Conservation (phyloP, 495 filamentous ascomycete species). For the Echria macrotheca region DNA sequence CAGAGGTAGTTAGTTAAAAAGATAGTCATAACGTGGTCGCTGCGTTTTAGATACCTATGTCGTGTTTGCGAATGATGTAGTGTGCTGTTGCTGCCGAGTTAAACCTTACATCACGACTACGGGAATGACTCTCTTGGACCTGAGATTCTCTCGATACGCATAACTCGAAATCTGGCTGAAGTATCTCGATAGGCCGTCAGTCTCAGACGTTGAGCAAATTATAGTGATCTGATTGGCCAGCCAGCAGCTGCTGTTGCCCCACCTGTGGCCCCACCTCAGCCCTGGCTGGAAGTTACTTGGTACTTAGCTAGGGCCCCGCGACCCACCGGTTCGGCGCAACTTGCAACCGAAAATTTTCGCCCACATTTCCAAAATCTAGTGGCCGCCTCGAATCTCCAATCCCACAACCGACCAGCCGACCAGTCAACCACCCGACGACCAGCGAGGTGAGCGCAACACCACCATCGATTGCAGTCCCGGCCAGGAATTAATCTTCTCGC, state of each 20-base stretch:
- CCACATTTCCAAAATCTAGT: constrained; percentile 31
- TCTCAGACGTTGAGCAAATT: no score
- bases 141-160: no score
- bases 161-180: no score
- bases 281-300: neutral
- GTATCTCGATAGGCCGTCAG: no score
- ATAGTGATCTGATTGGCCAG: neutral
- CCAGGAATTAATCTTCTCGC: constrained; percentile 9
- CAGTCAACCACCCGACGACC: constrained; percentile 12
- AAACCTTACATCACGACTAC: no score
- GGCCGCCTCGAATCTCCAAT: constrained; percentile 8
- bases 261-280: neutral
- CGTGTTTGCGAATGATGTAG: neutral
- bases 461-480: neutral
- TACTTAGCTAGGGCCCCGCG: constrained; percentile 12
- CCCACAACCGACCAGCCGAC: constrained; percentile 14
- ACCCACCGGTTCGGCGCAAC: constrained; percentile 20
- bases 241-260: neutral
- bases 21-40: no score
- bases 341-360: constrained; percentile 26
- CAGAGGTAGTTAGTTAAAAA: no score
- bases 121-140: no score
- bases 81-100: no score
- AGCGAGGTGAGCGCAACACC: constrained; percentile 16
- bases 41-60: neutral